Percentiles rank a stretch among this genome's conserved stretches.
Evolutionary conservation across 169 alveolate species (phyloP).

Genomic region (Plasmodium fragile): DNA sequence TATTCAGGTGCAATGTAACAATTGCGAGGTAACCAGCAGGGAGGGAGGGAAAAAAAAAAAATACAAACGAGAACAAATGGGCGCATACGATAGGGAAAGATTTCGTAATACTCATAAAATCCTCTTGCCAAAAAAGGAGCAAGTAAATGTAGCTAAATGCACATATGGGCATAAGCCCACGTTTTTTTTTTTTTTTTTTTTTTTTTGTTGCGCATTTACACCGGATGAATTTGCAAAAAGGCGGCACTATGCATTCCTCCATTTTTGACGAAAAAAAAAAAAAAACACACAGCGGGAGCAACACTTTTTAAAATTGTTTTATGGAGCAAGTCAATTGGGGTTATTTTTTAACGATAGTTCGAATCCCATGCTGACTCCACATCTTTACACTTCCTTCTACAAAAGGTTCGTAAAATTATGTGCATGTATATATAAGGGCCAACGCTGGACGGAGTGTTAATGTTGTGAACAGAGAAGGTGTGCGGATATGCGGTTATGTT

Average conservation of each 20-base stretch:
- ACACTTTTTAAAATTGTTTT: neutral
- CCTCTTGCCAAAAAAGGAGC: neutral
- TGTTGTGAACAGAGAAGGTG: neutral
- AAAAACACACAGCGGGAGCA: neutral
- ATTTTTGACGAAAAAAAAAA: neutral
- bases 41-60: neutral
- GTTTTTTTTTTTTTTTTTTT: slow-evolving; percentile 8
- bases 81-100: neutral
- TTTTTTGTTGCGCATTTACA: neutral
- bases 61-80: too few species aligned
- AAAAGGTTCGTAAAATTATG: neutral
- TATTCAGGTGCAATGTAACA: neutral
- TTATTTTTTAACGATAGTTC: neutral
- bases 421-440: neutral
- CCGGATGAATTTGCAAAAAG: neutral
- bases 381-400: neutral
- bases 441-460: neutral
- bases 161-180: neutral
- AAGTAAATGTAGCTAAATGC: neutral
- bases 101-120: neutral
- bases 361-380: neutral
- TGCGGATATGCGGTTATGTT: neutral
- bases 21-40: neutral
- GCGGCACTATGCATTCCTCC: neutral
- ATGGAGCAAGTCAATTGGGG: neutral